phyloP scores from a whole-genome alignment of 148 eudicot genomes.

The Selenicereus undatus region DNA sequence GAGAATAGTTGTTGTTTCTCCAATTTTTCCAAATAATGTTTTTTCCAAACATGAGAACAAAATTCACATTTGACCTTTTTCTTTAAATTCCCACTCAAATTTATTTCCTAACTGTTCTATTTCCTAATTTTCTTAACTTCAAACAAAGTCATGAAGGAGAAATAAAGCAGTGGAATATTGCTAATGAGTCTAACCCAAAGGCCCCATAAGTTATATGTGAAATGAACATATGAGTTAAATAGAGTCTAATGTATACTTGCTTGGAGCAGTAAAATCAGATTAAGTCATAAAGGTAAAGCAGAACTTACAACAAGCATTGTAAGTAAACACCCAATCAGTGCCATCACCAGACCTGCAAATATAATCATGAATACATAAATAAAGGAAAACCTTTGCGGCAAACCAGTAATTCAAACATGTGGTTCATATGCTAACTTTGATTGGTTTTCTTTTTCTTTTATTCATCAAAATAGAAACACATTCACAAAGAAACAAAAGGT shows the following conservation, averaged over 20 bases:
- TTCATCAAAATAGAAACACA: neutral
- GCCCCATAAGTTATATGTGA: neutral
- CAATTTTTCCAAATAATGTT: too few species aligned
- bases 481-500: neutral
- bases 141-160: neutral
- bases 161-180: neutral
- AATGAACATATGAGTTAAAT: neutral
- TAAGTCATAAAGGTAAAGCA: neutral
- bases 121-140: too few species aligned
- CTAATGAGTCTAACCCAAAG: neutral
- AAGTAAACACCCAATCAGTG: conserved; percentile 79
- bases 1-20: too few species aligned
- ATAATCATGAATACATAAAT: neutral
- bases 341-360: conserved; percentile 79
- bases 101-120: too few species aligned
- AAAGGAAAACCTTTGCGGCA: neutral
- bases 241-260: neutral
- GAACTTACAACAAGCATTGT: conserved; percentile 83
- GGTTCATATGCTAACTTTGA: neutral
- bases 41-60: too few species aligned
- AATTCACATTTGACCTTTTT: too few species aligned
- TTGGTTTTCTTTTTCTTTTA: neutral
- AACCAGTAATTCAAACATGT: neutral
- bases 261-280: neutral
- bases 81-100: too few species aligned